Evolutionary conservation across 306 rosid genomes (phyloP), one percentile per base, ranked within the genome.

Genomic region (Cucurbita ficifolia): DNA sequence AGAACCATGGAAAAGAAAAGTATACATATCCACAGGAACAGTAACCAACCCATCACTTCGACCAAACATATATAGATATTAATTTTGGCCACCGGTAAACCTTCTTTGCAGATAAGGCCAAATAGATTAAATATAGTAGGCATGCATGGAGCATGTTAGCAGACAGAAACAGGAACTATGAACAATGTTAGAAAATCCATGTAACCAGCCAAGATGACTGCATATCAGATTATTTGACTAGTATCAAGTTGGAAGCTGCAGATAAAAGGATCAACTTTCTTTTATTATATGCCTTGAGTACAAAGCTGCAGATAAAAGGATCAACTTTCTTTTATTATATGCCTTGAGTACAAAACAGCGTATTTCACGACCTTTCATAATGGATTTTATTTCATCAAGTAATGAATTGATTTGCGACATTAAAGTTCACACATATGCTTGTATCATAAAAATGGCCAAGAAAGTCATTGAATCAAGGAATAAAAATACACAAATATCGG

Each of bases 401-500:
- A 59, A 59, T 33, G 19, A 24, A 59, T 59, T 33, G 13, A 10
- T 33, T 29, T 19, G 36, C 6, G 65, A 12, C 65, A 59, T 13
- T 33, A 6, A 16, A 5, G 56, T 52, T 52, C 56, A 52, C 10
- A 52, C 21, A 52, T n/a, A 52, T 52, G 18, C 57, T 58, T 58
- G 33, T 14, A 58, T 11, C 64, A 21, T 11, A 24, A 24, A 58
- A 24, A 8, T 10, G 40, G 52, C 71, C 52, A 42, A 42, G 16
- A 39, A 39, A 64, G 71, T 17, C 19, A 64, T n/a, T 42, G 10
- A 18, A 63, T 13, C 45, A 63, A 65, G 75, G 54, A 62, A 22
- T n/a, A 46, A 70, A 76, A 94, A 85, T 84, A 90, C 97, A 75
- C 84, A 0, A 80, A 76, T 76, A 70, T 81, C 74, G 84, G 79